A percentile compares a stretch with the other conserved stretches of the same genome.
phyloP scores from a whole-genome alignment of 2,329 filamentous ascomycete species.

The Colletotrichum incanum region DNA sequence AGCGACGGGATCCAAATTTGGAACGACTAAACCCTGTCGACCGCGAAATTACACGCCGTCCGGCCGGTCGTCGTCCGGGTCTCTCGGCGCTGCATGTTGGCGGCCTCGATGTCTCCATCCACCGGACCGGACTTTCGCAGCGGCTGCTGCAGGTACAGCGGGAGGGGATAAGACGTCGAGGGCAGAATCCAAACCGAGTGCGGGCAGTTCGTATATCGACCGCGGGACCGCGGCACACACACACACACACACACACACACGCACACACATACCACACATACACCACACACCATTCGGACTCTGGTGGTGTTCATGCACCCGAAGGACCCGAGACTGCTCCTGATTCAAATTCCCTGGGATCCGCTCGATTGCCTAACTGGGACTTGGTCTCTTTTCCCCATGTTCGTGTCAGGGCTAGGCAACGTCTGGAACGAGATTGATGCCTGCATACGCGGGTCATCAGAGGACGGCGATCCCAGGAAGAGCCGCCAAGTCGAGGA shows the following conservation, averaged over 20 bases:
- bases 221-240: background rate
- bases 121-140: background rate
- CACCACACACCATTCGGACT: background rate
- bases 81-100: background rate
- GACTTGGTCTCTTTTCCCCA: background rate
- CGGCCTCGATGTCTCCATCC: background rate
- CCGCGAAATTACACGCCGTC: background rate
- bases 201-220: background rate
- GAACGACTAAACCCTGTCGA: background rate
- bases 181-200: background rate
- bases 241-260: background rate
- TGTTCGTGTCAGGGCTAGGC: background rate
- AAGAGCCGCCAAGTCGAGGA: background rate
- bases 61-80: background rate
- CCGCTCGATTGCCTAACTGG: background rate
- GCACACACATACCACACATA: background rate
- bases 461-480: background rate
- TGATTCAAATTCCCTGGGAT: slow-evolving; percentile 1
- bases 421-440: background rate
- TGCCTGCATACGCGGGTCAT: background rate
- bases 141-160: background rate
- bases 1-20: background rate
- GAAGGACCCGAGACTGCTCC: slow-evolving; percentile 4
- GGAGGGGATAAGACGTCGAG: background rate
- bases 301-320: background rate